Base-by-base conservation (phyloP, 129 eudicot genomes). In the Oenanthe sinensis region DNA sequence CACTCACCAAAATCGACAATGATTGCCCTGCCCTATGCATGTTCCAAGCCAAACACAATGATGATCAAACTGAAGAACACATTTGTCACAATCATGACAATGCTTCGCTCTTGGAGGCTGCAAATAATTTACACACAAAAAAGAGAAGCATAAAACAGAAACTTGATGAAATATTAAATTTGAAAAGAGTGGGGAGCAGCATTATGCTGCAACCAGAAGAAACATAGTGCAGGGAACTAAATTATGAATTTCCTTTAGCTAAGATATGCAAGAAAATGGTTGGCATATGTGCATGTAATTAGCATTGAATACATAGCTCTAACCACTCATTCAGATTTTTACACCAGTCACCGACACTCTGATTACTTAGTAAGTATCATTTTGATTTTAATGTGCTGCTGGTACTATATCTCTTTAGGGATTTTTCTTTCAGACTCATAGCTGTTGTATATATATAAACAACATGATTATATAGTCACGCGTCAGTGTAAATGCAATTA, bases 1-100 rank as follows among this genome's bases (percentile, higher is more conserved):
- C 58, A 81, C 89, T 78, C 54, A 95, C 99, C 99, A 95, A 89
- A 95, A 95, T 52, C 96, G 91, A 73, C 95, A 87, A 80, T 95
- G 99, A 83, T 95, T 95, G 15, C 91, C 90, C 88, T 87, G 97
- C 40, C 99, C 99, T 40, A 95, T 82, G 86, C 99, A 95, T 71
- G 94, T 92, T 70, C 97, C 97, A 36, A 95, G 96, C 99, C 99
- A 95, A 83, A 91, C 92, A 85, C 99, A 95, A 74, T 95, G 99
- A 85, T 95, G 99, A 83, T 95, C 99, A 89, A 95, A 95, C 80
- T 92, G 99, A 86, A 95, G 99, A 73, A 95, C 96, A 75, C 99
- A 95, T 85, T 85, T 92, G 88, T 95, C 97, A 88, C 99, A 95
- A 79, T 95, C 97, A 89, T 92, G 96, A 80, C 99, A 95, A 87